A percentile compares a stretch with the other conserved stretches of the same genome.
Evolutionary conservation across 1,284 basidiomycete genomes (phyloP).

Genomic region (Marasmius oreades): DNA sequence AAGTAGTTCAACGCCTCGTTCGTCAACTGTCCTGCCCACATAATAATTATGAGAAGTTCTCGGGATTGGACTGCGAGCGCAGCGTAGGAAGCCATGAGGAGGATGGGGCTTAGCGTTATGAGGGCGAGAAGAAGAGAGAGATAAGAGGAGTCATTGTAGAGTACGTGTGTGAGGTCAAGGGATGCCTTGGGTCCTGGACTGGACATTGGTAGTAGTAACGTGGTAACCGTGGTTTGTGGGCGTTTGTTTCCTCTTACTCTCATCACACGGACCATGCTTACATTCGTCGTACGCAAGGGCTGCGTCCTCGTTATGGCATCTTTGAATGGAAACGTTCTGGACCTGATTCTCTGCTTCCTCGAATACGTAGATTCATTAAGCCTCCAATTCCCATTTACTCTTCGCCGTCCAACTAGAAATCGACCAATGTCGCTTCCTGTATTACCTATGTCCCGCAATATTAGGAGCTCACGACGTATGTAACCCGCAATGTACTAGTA

Average conservation of each 20-base stretch:
- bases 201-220: background rate
- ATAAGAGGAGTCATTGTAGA: slow-evolving; percentile 69
- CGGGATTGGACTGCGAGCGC: slow-evolving; percentile 73
- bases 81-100: slow-evolving; percentile 81
- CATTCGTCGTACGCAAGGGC: too few species aligned
- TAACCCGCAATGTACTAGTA: too few species aligned
- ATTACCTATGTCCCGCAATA: too few species aligned
- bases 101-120: slow-evolving; percentile 71
- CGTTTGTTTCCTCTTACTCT: background rate
- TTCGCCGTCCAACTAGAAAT: too few species aligned
- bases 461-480: too few species aligned
- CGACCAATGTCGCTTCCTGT: too few species aligned
- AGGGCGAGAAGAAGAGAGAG: slow-evolving; percentile 64
- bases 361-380: too few species aligned
- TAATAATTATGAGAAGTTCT: slow-evolving; percentile 74
- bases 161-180: slow-evolving; percentile 64
- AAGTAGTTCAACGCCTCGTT: slow-evolving; percentile 73
- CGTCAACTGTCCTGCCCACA: slow-evolving; percentile 78
- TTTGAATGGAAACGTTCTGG: too few species aligned
- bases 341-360: too few species aligned
- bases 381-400: too few species aligned
- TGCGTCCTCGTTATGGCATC: too few species aligned
- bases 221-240: background rate
- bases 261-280: too few species aligned
- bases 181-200: slow-evolving; percentile 32